These are phyloP conservation scores for Hypomyces rosellus DNA, from an alignment of 2,329 filamentous ascomycete species.

Conservation along the genomic window DNA sequence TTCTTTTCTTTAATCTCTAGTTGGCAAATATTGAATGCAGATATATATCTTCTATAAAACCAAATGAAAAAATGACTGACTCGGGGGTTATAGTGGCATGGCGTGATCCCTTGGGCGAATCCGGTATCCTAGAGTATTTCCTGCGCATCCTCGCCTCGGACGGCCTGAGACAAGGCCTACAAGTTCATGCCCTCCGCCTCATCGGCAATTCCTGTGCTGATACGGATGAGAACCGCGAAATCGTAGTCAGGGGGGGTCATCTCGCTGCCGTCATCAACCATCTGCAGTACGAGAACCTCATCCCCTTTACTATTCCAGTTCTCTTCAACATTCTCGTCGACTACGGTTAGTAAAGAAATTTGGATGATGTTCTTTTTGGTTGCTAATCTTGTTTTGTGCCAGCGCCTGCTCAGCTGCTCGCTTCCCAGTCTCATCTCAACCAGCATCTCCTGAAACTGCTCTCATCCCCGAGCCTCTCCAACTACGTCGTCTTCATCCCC, in stretches of 20 bases:
- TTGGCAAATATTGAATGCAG: neutral
- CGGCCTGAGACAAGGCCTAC: slow-evolving; percentile 36
- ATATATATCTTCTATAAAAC: slow-evolving; percentile 1
- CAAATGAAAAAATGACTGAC: neutral
- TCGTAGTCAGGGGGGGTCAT: slow-evolving; percentile 44
- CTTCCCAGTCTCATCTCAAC: slow-evolving; percentile 46
- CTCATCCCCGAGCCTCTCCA: slow-evolving; percentile 35
- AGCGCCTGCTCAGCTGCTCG: slow-evolving; percentile 54
- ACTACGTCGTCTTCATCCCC: slow-evolving; percentile 38
- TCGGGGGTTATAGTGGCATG: slow-evolving; percentile 40
- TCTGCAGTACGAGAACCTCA: slow-evolving; percentile 40
- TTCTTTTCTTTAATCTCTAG: neutral
- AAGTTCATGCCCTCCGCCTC: slow-evolving; percentile 49
- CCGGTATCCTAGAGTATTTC: slow-evolving; percentile 52
- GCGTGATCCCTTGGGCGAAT: slow-evolving; percentile 51
- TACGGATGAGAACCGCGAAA: slow-evolving; percentile 54
- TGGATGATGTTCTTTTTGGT: too few species aligned
- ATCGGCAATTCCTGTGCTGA: slow-evolving; percentile 60
- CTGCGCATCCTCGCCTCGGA: slow-evolving; percentile 38
- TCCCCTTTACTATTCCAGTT: slow-evolving; percentile 51
- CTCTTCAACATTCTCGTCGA: slow-evolving; percentile 58
- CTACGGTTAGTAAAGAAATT: slow-evolving; percentile 42
- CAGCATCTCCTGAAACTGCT: slow-evolving; percentile 44
- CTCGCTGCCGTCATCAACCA: slow-evolving; percentile 43
- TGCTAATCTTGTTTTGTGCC: neutral